Conservation (phyloP, 1,284 basidiomycete genomes). For the Apiotrichum gracile region DNA sequence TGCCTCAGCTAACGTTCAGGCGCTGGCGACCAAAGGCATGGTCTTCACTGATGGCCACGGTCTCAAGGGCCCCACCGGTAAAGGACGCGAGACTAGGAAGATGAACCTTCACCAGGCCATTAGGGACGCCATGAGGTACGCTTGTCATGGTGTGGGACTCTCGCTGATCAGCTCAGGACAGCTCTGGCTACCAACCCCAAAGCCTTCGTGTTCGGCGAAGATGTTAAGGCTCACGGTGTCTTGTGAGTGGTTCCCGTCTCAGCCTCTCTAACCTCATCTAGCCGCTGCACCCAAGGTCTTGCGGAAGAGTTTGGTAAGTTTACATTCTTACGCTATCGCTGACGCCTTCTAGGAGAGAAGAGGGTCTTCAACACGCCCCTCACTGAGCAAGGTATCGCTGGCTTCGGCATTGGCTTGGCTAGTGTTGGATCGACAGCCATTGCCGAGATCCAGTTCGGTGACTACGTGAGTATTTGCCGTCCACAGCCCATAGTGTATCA, state of each 20-base stretch:
- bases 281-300: constrained; percentile 59
- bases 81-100: constrained; percentile 74
- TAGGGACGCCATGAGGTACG: constrained; percentile 75
- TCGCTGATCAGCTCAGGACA: constrained; percentile 51
- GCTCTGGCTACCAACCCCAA: constrained; percentile 77
- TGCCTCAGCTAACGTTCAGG: constrained; percentile 25
- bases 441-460: constrained; percentile 72
- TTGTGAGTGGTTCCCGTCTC: constrained; percentile 63
- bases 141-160: background rate
- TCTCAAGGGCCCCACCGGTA: constrained; percentile 52
- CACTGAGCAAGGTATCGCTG: constrained; percentile 90
- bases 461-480: constrained; percentile 36
- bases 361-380: constrained; percentile 93
- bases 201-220: constrained; percentile 86
- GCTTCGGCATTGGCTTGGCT: constrained; percentile 87
- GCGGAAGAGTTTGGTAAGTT: constrained; percentile 79
- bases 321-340: background rate
- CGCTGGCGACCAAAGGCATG: constrained; percentile 66
- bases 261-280: background rate
- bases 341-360: constrained; percentile 60
- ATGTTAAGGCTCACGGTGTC: constrained; percentile 88
- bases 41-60: constrained; percentile 62
- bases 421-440: constrained; percentile 91
- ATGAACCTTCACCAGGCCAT: constrained; percentile 88
- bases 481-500: background rate